phyloP scores from a whole-genome alignment of 169 alveolate genomes.

The Plasmodium gonderi region DNA sequence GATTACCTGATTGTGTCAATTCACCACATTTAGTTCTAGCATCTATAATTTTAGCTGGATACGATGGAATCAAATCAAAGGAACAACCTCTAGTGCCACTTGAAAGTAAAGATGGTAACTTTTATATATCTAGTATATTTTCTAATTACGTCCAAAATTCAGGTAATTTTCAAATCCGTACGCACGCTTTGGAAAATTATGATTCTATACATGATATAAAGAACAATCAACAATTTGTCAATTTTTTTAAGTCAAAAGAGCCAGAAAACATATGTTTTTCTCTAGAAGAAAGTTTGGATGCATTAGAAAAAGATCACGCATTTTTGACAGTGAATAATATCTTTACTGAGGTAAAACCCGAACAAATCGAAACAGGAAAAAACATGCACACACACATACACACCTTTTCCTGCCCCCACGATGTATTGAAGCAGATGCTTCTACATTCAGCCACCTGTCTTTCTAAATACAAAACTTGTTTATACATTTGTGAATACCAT shows the following conservation, averaged over 20 bases:
- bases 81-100: constrained; percentile 66
- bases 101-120: constrained; percentile 29
- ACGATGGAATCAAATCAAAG: constrained; percentile 83
- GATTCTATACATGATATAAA: constrained; percentile 3
- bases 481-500: no score
- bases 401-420: no score
- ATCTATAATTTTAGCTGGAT: constrained; percentile 88
- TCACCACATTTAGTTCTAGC: constrained; percentile 85
- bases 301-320: constrained; percentile 57
- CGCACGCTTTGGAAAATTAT: constrained; percentile 38
- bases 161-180: constrained; percentile 9
- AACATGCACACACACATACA: no score
- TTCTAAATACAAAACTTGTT: no score
- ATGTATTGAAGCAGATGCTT: no score
- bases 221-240: constrained; percentile 2
- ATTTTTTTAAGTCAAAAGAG: constrained; percentile 50
- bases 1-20: constrained; percentile 86
- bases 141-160: constrained; percentile 14
- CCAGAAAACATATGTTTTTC: constrained; percentile 54
- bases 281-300: constrained; percentile 57
- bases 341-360: constrained; percentile 53
- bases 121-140: constrained; percentile 47
- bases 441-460: no score
- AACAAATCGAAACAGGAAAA: no score
- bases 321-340: constrained; percentile 35